phyloP scores from a whole-genome alignment of 2,329 filamentous ascomycete genomes.

The Sporothrix schenckii region DNA sequence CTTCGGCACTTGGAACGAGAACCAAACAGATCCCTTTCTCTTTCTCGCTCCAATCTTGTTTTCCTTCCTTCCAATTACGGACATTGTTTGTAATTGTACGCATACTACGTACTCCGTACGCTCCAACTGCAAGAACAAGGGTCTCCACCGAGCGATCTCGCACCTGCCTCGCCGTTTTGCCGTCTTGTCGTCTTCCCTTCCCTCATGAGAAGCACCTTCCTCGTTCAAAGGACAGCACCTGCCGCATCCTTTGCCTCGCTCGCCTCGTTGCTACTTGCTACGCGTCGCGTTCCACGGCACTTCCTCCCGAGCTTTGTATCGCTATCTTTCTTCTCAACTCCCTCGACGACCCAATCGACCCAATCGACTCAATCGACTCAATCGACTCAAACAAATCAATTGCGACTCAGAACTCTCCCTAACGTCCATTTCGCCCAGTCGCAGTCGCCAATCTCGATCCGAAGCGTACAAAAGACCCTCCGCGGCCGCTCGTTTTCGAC shows the following conservation, averaged over 20 bases:
- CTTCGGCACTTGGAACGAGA: slow-evolving; percentile 29
- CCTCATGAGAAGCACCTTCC: slow-evolving; percentile 29
- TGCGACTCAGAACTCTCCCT: background rate
- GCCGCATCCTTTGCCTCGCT: slow-evolving; percentile 29
- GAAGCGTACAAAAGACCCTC: slow-evolving; percentile 9
- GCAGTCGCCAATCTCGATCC: background rate
- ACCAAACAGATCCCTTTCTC: background rate
- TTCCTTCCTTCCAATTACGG: slow-evolving; percentile 25
- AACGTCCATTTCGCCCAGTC: background rate
- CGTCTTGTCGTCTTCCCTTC: background rate
- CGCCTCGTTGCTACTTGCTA: background rate
- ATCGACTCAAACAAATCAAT: background rate
- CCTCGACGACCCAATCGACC: background rate
- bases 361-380: background rate
- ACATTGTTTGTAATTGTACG: slow-evolving; percentile 3
- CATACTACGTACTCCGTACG: background rate
- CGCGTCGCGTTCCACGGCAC: slow-evolving; percentile 16
- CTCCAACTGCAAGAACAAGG: background rate
- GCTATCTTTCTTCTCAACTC: background rate
- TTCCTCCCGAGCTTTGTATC: slow-evolving; percentile 17
- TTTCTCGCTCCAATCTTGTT: slow-evolving; percentile 19
- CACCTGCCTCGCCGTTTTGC: slow-evolving; percentile 19
- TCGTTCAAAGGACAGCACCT: slow-evolving; percentile 30
- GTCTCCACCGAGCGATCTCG: slow-evolving; percentile 16
- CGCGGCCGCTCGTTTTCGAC: slow-evolving; percentile 4